phyloP scores from a whole-genome alignment of 2,329 filamentous ascomycete species.

The Fusarium aywerte region DNA sequence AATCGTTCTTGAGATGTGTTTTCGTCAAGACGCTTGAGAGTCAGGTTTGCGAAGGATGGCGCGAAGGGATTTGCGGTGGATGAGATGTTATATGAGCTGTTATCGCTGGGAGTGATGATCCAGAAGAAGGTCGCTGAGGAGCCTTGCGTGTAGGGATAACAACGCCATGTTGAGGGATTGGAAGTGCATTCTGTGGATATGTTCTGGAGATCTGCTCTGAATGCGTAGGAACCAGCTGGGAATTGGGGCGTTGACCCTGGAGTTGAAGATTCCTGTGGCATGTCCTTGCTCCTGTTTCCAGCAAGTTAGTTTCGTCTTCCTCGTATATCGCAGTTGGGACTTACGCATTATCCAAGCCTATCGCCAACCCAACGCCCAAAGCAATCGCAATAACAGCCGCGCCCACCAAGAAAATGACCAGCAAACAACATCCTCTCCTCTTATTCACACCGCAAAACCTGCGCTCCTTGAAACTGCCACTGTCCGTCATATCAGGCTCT shows the following conservation, averaged over 20 bases:
- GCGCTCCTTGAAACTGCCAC: conserved; percentile 23
- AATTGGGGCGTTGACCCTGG: conserved; percentile 53
- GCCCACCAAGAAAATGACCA: conserved; percentile 47
- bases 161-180: conserved; percentile 68
- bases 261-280: conserved; percentile 6
- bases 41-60: conserved; percentile 64
- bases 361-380: conserved; percentile 54
- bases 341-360: conserved; percentile 55
- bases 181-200: conserved; percentile 67
- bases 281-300: conserved; percentile 2
- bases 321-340: conserved; percentile 10
- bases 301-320: conserved; percentile 5
- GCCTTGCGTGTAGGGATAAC: conserved; percentile 63
- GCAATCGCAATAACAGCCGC: conserved; percentile 50
- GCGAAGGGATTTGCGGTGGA: conserved; percentile 66
- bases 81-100: conserved; percentile 62
- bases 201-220: conserved; percentile 67
- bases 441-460: conserved; percentile 13
- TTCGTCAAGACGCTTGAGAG: conserved; percentile 60
- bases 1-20: conserved; percentile 65
- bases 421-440: conserved; percentile 49
- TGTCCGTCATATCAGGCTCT: conserved; percentile 23
- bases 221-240: conserved; percentile 70
- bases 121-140: conserved; percentile 68
- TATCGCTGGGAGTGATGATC: conserved; percentile 62